Evolutionary conservation across 1,284 basidiomycete species (phyloP).

Genomic region (Ustilago shanxiensis): DNA sequence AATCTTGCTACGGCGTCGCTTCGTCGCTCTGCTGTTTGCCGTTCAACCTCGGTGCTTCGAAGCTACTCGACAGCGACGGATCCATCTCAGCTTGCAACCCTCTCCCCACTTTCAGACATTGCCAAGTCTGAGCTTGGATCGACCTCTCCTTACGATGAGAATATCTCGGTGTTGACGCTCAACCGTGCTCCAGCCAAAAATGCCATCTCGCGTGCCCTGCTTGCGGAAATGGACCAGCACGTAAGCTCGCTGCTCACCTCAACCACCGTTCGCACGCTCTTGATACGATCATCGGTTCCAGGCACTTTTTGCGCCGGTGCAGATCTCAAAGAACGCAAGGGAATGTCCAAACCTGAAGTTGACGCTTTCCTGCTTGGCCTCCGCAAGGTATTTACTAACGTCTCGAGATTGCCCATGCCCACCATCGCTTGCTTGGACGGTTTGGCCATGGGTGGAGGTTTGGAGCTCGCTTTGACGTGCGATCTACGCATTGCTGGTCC

Average conservation of each 20-base stretch:
- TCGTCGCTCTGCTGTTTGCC: slow-evolving; percentile 10
- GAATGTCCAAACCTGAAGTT: slow-evolving; percentile 77
- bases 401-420: slow-evolving; percentile 85
- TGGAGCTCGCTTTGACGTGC: slow-evolving; percentile 87
- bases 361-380: slow-evolving; percentile 83
- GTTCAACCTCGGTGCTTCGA: slow-evolving; percentile 15
- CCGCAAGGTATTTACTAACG: slow-evolving; percentile 78
- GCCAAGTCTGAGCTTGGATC: slow-evolving; percentile 28
- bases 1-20: slow-evolving; percentile 5
- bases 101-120: slow-evolving; percentile 27
- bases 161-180: slow-evolving; percentile 73
- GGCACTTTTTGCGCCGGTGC: slow-evolving; percentile 82
- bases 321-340: slow-evolving; percentile 85
- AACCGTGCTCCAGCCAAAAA: slow-evolving; percentile 89
- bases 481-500: slow-evolving; percentile 84
- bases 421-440: slow-evolving; percentile 94
- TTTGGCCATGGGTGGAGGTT: slow-evolving; percentile 88
- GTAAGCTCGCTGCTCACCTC: slow-evolving; percentile 72
- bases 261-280: slow-evolving; percentile 39
- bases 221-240: slow-evolving; percentile 79
- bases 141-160: slow-evolving; percentile 32
- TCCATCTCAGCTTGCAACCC: slow-evolving; percentile 32
- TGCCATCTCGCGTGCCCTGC: slow-evolving; percentile 82
- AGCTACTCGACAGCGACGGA: slow-evolving; percentile 36
- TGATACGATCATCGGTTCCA: slow-evolving; percentile 48